Conservation (phyloP, 306 rosid species). For the Castanopsis chinensis region DNA sequence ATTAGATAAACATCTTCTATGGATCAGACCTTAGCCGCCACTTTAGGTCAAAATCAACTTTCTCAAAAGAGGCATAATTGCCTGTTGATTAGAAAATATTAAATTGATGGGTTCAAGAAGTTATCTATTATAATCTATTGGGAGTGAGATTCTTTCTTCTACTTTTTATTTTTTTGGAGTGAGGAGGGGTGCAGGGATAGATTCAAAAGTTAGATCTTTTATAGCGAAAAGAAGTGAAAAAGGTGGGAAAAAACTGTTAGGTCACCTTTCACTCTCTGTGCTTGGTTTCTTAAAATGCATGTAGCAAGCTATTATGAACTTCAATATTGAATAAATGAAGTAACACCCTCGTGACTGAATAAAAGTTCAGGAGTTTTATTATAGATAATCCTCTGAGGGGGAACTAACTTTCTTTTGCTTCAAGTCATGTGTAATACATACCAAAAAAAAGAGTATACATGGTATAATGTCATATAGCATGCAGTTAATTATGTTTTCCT, state of each 20-base stretch:
- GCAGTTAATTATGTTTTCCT: not conserved
- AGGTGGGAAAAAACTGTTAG: not conserved
- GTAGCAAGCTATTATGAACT: not conserved
- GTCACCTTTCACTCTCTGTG: not conserved
- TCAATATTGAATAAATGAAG: not conserved
- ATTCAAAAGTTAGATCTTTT: not conserved
- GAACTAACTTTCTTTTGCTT: not conserved
- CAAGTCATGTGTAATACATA: too few species aligned
- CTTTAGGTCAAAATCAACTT: constrained; percentile 1
- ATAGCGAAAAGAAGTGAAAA: not conserved
- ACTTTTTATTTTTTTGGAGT: not conserved
- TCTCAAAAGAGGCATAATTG: not conserved
- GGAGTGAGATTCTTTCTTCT: not conserved
- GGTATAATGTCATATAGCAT: not conserved
- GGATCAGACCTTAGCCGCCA: constrained; percentile 9
- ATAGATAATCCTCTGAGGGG: not conserved
- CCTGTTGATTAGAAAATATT: constrained; percentile 5
- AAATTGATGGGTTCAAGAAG: constrained; percentile 6
- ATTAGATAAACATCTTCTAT: not conserved
- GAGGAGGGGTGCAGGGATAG: not conserved
- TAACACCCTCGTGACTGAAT: too few species aligned
- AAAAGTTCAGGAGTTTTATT: not conserved
- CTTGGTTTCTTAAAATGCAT: not conserved
- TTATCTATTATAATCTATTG: not conserved
- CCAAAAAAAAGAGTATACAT: too few species aligned